Evolutionary conservation across 805 yeast genomes (phyloP), one percentile per base, ranked within the genome.

Genomic region (Jamesozyma spencerorum): DNA sequence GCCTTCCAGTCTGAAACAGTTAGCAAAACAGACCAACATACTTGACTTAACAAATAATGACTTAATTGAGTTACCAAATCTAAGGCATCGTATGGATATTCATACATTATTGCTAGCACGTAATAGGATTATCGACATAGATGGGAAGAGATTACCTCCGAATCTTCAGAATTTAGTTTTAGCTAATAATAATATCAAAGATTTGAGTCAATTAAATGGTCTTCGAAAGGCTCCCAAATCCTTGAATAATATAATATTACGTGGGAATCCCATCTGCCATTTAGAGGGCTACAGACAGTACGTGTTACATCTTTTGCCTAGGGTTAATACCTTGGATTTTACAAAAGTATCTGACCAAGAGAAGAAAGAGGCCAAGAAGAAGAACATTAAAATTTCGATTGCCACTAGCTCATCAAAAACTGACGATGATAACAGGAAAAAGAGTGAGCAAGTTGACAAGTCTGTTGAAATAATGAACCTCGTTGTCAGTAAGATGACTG

Each of bases 1-100:
- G 37, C 59, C 70, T 3, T 58, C 77, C 15, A 58, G 64, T 12
- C 48, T 66, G 10, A 60, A 65, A 30, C 58, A 73, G 3, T 62
- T 75, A 0, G 51, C 57, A 53, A 40, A 75, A 70, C 55, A 64
- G 53, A 31, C 66, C 62, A 55, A 79, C 70, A 44, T 75, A 70
- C 60, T 90, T 2, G 97, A 90, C 57, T 55, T 90, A 26, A 75
- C 90, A 1, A 79, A 81, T 53, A 90, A 90, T 60, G 80, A 75
- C 27, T 62, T 90, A n/a, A 60, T 69, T 1, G 68, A 66, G 2
- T 48, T 90, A 65, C 52, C 66, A 74, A 29, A 85, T 80, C 0
- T 52, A 43, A 17, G 53, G 71, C 31, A 37, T 40, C 26, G 70
- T 68, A 31, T 52, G 74, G 38, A 69, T 46, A 49, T 59, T 5